Conservation (phyloP, 2,329 filamentous ascomycete species). For the Pseudogymnoascus sp. region DNA sequence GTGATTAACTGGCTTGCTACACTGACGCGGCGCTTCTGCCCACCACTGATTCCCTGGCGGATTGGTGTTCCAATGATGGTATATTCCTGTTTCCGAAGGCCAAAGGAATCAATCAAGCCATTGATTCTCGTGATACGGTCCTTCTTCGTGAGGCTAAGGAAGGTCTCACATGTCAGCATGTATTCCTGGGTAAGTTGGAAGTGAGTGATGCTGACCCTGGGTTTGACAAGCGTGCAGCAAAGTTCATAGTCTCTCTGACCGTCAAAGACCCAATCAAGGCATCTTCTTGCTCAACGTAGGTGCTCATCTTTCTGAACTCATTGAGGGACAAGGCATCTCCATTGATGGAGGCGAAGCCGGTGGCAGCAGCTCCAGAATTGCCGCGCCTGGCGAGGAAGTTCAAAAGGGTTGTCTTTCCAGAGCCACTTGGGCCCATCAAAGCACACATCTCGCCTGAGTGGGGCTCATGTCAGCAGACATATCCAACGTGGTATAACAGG, state of each 20-base stretch:
- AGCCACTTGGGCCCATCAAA: constrained; percentile 73
- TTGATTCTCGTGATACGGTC: constrained; percentile 28
- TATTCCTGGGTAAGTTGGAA: neutral
- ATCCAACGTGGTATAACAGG: neutral
- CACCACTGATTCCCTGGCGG: constrained; percentile 50
- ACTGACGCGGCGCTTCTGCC: constrained; percentile 48
- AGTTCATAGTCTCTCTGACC: constrained; percentile 67
- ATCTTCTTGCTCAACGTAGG: constrained; percentile 80
- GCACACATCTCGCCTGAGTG: constrained; percentile 63
- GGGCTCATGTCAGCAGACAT: neutral
- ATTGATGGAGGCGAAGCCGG: constrained; percentile 20
- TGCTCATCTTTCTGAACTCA: constrained; percentile 56
- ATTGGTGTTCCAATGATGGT: constrained; percentile 72
- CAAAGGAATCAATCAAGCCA: constrained; percentile 60
- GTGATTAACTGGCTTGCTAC: constrained; percentile 51
- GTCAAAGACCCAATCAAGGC: constrained; percentile 73
- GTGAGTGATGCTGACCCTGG: constrained; percentile 34
- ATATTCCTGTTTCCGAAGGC: constrained; percentile 58
- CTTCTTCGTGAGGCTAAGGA: constrained; percentile 4
- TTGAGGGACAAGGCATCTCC: constrained; percentile 47
- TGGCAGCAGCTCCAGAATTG: constrained; percentile 49
- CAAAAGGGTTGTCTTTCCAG: constrained; percentile 76
- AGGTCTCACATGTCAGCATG: neutral
- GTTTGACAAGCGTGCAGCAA: constrained; percentile 60
- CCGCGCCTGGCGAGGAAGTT: constrained; percentile 71